These are phyloP conservation scores for Verticillium nonalfalfae DNA, from an alignment of 2,329 filamentous ascomycete genomes.

Conservation along the genomic window DNA sequence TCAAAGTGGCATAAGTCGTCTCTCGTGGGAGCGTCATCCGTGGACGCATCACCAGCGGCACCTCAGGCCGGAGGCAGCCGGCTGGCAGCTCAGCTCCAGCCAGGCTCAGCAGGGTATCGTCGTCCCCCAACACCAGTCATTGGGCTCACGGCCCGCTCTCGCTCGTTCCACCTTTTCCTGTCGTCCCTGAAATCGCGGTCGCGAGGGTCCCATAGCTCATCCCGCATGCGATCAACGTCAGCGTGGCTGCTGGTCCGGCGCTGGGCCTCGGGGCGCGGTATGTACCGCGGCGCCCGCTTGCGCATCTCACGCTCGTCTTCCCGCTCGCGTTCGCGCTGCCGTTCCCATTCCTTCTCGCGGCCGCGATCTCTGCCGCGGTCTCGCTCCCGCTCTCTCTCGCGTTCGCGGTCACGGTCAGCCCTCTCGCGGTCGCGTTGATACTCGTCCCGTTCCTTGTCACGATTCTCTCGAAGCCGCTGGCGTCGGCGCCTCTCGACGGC, in stretches of 20 bases:
- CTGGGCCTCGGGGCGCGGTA: constrained; percentile 31
- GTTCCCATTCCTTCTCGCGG: constrained; percentile 23
- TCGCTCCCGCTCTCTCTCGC: constrained; percentile 32
- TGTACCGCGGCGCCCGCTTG: constrained; percentile 22
- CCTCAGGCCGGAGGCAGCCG: not conserved
- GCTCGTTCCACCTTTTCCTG: constrained; percentile 11
- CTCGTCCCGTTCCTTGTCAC: constrained; percentile 18
- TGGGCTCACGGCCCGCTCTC: constrained; percentile 5
- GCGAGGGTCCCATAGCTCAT: constrained; percentile 8
- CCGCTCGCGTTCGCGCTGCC: constrained; percentile 22
- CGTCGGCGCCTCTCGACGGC: constrained; percentile 21
- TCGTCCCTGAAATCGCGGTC: constrained; percentile 11
- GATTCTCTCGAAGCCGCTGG: constrained; percentile 9
- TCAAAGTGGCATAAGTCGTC: not conserved
- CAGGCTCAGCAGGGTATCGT: constrained; percentile 10
- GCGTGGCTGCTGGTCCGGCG: constrained; percentile 44
- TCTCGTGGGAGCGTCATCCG: not conserved
- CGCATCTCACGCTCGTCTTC: constrained; percentile 23
- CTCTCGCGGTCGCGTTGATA: constrained; percentile 26
- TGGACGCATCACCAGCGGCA: not conserved
- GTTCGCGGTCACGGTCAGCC: constrained; percentile 28
- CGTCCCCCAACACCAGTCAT: constrained; percentile 11
- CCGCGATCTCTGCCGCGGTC: constrained; percentile 20
- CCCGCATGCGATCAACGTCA: constrained; percentile 32
- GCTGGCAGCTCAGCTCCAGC: constrained; percentile 7